phyloP scores from a whole-genome alignment of 495 filamentous ascomycete species.

The Podospora bellae-mahoneyi region DNA sequence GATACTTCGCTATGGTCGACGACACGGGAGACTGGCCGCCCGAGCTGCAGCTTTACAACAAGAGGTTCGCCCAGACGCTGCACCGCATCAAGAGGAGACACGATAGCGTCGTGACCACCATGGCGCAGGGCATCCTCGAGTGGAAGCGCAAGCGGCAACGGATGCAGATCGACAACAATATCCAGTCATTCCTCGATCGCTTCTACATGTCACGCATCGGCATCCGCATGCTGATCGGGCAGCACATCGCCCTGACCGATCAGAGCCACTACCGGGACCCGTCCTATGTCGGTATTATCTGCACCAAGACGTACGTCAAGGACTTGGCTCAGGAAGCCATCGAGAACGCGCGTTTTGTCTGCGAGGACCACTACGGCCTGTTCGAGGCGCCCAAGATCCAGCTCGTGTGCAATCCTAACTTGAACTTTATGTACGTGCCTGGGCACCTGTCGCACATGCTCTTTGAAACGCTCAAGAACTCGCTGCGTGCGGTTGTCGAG shows the following conservation, averaged over 20 bases:
- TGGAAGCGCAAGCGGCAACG: conserved; percentile 95
- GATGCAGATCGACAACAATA: conserved; percentile 96
- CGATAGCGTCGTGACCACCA: conserved; percentile 93
- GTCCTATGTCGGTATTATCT: conserved; percentile 96
- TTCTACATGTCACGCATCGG: conserved; percentile 99
- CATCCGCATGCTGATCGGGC: conserved; percentile 97
- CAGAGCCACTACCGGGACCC: conserved; percentile 82
- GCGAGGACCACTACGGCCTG: conserved; percentile 96
- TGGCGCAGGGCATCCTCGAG: conserved; percentile 93
- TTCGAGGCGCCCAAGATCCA: conserved; percentile 97
- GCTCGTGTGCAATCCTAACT: conserved; percentile 85
- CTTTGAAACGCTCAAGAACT: conserved; percentile 98
- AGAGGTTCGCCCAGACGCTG: conserved; percentile 76
- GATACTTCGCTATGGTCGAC: conserved; percentile 91
- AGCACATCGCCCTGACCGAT: conserved; percentile 94
- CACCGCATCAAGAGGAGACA: conserved; percentile 93
- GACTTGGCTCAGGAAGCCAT: conserved; percentile 96
- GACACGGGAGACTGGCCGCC: conserved; percentile 89
- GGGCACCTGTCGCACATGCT: conserved; percentile 98
- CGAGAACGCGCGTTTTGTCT: conserved; percentile 96
- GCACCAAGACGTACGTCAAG: conserved; percentile 95
- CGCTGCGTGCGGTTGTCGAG: conserved; percentile 92
- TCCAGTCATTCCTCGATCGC: conserved; percentile 93
- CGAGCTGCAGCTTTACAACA: conserved; percentile 91
- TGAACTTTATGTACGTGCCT: conserved; percentile 99